These are phyloP conservation scores for Magnaporthiopsis rhizophila DNA, from an alignment of 2,329 filamentous ascomycete species.

Conservation along the genomic window DNA sequence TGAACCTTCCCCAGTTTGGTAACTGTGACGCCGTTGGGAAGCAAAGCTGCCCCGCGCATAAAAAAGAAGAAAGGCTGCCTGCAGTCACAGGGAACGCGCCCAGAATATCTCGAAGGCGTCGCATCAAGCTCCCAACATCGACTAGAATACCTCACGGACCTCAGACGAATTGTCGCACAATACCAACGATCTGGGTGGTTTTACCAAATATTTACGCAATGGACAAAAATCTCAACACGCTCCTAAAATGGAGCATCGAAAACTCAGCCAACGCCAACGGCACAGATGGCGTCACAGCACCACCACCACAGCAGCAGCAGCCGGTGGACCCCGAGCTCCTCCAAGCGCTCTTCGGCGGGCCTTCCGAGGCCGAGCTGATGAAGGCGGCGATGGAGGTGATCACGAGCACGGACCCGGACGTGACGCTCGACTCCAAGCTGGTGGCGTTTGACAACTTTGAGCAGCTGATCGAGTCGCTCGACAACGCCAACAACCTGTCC, in stretches of 20 bases:
- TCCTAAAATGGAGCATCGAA: conserved; percentile 30
- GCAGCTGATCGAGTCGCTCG: conserved; percentile 82
- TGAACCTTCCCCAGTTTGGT: conserved; percentile 24
- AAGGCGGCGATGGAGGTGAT: conserved; percentile 73
- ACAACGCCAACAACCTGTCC: conserved; percentile 94
- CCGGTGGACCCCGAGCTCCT: conserved; percentile 63
- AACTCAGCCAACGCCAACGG: conserved; percentile 14
- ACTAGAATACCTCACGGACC: not conserved
- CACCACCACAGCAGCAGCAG: conserved; percentile 22
- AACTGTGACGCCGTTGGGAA: conserved; percentile 11
- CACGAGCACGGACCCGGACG: conserved; percentile 47
- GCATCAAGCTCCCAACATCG: not conserved
- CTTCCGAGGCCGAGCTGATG: conserved; percentile 90
- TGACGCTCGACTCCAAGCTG: conserved; percentile 67
- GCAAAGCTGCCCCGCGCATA: not conserved
- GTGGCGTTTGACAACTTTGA: conserved; percentile 92
- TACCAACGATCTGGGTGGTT: not conserved
- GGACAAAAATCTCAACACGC: conserved; percentile 26
- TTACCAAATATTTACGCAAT: not conserved
- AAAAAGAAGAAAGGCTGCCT: conserved; percentile 7
- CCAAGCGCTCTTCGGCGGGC: conserved; percentile 69
- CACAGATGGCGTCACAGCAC: conserved; percentile 21
- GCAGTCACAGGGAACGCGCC: conserved; percentile 1
- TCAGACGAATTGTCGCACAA: too few species aligned
- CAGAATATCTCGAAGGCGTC: not conserved